Percentiles rank a stretch among this genome's conserved stretches.
These are phyloP conservation scores for Flaveria linearis DNA, from an alignment of 129 eudicot species.

Conservation along the genomic window DNA sequence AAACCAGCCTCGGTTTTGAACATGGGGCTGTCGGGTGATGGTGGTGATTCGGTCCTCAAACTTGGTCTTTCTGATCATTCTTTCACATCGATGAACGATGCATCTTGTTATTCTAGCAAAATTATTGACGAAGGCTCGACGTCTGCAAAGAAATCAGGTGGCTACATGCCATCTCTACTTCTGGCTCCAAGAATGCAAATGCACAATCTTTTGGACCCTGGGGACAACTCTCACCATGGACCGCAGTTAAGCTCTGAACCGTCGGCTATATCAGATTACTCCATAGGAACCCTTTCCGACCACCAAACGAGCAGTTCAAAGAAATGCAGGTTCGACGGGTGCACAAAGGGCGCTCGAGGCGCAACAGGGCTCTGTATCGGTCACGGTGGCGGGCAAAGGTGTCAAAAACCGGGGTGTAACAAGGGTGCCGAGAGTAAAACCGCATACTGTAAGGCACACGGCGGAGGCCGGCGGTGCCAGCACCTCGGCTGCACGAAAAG, in stretches of 20 bases:
- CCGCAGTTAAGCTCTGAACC: slow-evolving; percentile 67
- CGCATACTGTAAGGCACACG: slow-evolving; percentile 92
- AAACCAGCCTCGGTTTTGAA: slow-evolving; percentile 30
- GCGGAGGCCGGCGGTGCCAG: slow-evolving; percentile 90
- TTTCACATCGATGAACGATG: slow-evolving; percentile 36
- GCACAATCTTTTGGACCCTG: slow-evolving; percentile 40
- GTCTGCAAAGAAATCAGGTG: slow-evolving; percentile 91
- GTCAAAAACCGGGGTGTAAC: slow-evolving; percentile 90
- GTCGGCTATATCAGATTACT: slow-evolving; percentile 61
- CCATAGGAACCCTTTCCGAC: slow-evolving; percentile 58
- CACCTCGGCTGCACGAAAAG: slow-evolving; percentile 92
- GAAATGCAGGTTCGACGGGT: slow-evolving; percentile 71
- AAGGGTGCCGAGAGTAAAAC: slow-evolving; percentile 98
- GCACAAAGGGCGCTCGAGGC: slow-evolving; percentile 91
- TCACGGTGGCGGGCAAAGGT: slow-evolving; percentile 98
- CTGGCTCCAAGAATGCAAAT: slow-evolving; percentile 64
- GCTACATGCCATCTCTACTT: slow-evolving; percentile 80
- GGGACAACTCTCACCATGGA: slow-evolving; percentile 32
- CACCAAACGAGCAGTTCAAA: slow-evolving; percentile 48
- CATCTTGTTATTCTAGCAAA: slow-evolving; percentile 35
- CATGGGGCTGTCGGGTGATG: slow-evolving; percentile 42
- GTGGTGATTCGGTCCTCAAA: slow-evolving; percentile 63
- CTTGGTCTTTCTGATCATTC: slow-evolving; percentile 69
- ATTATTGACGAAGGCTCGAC: slow-evolving; percentile 86
- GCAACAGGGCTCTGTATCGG: slow-evolving; percentile 91